These are phyloP conservation scores for Auricularia sp. DNA, from an alignment of 768 basidiomycete species.

Conservation along the genomic window DNA sequence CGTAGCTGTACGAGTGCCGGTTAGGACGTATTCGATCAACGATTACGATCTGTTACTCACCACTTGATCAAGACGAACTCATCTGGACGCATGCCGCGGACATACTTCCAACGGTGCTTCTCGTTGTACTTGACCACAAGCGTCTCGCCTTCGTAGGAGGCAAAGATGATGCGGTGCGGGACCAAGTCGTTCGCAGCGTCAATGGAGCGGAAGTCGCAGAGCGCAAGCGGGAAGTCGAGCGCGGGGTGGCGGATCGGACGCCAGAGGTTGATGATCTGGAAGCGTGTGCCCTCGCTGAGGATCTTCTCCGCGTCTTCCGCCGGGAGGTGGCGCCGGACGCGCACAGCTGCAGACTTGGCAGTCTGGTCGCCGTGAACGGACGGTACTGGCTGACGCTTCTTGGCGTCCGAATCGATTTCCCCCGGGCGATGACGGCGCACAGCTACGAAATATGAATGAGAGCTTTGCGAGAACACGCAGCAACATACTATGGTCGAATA, in stretches of 20 bases:
- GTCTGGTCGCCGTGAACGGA: conserved; percentile 46
- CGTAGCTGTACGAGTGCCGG: conserved; percentile 15
- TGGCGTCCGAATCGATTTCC: conserved; percentile 23
- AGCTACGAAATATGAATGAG: conserved; percentile 19
- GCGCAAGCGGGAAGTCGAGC: conserved; percentile 38
- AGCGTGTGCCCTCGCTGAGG: conserved; percentile 30
- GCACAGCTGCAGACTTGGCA: conserved; percentile 28
- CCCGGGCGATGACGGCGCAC: conserved; percentile 36
- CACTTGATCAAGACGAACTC: conserved; percentile 47
- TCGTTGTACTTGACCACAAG: conserved; percentile 35
- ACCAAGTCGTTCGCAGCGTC: conserved; percentile 31
- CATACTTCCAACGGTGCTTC: conserved; percentile 43
- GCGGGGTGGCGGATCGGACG: conserved; percentile 41
- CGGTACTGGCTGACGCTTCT: conserved; percentile 32
- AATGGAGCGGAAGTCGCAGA: conserved; percentile 43
- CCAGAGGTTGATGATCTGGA: conserved; percentile 50
- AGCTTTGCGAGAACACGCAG: background rate
- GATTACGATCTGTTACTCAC: conserved; percentile 18
- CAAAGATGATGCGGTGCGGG: conserved; percentile 36
- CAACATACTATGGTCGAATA: conserved; percentile 56
- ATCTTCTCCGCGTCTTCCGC: conserved; percentile 33
- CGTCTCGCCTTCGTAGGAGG: conserved; percentile 44
- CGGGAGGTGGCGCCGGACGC: conserved; percentile 43
- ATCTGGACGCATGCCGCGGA: conserved; percentile 35
- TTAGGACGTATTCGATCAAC: background rate